A percentile compares a stretch with the other conserved stretches of the same genome.
phyloP scores from a whole-genome alignment of 345 rosid genomes.

The Turnera subulata region DNA sequence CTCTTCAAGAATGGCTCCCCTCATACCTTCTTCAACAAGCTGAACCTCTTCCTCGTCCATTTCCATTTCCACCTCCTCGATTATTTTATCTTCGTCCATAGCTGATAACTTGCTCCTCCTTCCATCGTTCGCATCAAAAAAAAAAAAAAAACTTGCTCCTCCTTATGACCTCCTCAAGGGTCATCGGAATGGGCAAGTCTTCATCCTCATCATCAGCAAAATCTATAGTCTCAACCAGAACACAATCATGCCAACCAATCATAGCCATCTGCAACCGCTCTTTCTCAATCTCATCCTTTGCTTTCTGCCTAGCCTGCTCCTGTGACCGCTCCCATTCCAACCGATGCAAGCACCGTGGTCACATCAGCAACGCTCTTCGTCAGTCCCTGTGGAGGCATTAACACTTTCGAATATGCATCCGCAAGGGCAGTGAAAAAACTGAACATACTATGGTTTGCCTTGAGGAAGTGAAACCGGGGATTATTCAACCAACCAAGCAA shows the following conservation, averaged over 20 bases:
- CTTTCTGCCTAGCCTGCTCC: slow-evolving; percentile 81
- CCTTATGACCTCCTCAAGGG: slow-evolving; percentile 75
- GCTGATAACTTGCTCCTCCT: slow-evolving; percentile 72
- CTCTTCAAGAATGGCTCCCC: slow-evolving; percentile 59
- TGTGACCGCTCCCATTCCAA: slow-evolving; percentile 83
- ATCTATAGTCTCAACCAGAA: slow-evolving; percentile 71
- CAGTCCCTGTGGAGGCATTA: slow-evolving; percentile 74
- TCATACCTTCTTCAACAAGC: slow-evolving; percentile 89
- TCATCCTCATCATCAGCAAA: slow-evolving; percentile 94
- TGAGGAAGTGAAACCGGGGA: slow-evolving; percentile 76
- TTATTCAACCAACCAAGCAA: slow-evolving; percentile 62
- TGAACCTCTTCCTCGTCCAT: slow-evolving; percentile 93
- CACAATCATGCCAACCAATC: slow-evolving; percentile 97
- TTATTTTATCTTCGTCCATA: slow-evolving; percentile 58
- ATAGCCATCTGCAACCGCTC: slow-evolving; percentile 85
- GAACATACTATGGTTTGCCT: slow-evolving; percentile 90
- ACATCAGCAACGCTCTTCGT: slow-evolving; percentile 51
- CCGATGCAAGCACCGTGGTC: slow-evolving; percentile 79
- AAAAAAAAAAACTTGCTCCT: too few species aligned
- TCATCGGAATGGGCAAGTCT: slow-evolving; percentile 76
- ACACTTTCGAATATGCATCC: slow-evolving; percentile 73
- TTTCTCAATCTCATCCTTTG: slow-evolving; percentile 81
- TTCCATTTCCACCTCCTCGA: slow-evolving; percentile 90
- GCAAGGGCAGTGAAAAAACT: slow-evolving; percentile 68
- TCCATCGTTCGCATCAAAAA: too few species aligned